Evolutionary conservation across 306 rosid genomes (phyloP).

Genomic region (Cicer arietinum): DNA sequence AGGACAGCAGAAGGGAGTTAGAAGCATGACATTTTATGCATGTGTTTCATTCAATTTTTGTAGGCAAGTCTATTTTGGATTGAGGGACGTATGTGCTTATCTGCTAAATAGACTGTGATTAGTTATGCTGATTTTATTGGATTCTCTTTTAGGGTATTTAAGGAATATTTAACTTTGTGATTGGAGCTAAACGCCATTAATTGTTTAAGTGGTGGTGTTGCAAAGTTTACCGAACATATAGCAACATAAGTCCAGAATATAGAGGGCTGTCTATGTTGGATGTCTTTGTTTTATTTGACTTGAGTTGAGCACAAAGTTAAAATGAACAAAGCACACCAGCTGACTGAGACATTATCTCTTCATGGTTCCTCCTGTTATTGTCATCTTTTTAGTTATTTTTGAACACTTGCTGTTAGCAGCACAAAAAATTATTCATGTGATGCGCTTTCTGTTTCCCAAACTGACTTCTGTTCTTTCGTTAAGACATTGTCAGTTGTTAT

Average conservation of each 20-base stretch:
- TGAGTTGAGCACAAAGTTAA: conserved; percentile 6
- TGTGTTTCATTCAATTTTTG: background rate
- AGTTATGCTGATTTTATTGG: background rate
- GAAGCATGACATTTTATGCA: conserved; percentile 6
- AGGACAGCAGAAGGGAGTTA: background rate
- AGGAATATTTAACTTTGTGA: background rate
- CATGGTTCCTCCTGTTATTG: background rate
- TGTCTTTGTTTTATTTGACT: background rate
- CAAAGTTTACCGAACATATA: background rate
- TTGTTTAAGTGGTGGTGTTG: conserved; percentile 1
- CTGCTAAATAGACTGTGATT: background rate
- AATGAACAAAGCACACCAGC: background rate
- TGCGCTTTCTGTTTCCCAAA: background rate
- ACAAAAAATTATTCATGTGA: background rate
- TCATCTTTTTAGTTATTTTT: background rate
- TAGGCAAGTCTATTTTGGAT: background rate
- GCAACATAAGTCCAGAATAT: background rate
- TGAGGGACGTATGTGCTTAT: conserved; percentile 16
- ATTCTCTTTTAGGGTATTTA: conserved; percentile 22
- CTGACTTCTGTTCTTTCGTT: background rate
- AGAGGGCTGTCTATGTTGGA: background rate
- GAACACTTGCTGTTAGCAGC: background rate
- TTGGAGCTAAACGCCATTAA: conserved; percentile 2
- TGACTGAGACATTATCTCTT: background rate
- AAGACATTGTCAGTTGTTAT: background rate